Evolutionary conservation across 2,329 filamentous ascomycete species (phyloP), one percentile per base, ranked within the genome.

Genomic region (Ophiostoma populinum): DNA sequence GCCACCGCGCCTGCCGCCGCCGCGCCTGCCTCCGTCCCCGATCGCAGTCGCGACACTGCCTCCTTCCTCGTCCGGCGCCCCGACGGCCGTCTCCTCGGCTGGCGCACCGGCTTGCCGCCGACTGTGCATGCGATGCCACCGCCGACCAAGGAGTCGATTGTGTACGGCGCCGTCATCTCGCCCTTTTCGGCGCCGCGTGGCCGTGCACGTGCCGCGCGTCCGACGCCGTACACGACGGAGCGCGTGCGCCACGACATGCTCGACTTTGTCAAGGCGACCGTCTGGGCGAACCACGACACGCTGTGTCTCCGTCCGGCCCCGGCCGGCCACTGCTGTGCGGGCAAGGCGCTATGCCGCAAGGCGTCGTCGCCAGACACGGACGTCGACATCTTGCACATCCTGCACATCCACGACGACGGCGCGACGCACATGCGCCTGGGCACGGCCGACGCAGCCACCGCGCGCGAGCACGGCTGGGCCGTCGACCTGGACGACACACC

Each of bases 381-480:
- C 44, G 10, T 30, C 15, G 28, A 43, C 45, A 19, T 38, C 49
- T 27, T 24, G 42, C 46, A 6, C 35, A 24, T 8, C 25, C 32
- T 34, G 45, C 49, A 53, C 11, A 45, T 49, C 2, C 58, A 62
- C 39, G 43, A 56, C 13, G 58, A 61, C 39, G 53, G 55, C 11
- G 57, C 53, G 38, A 41, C 53, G 8, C 58, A 62, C 41, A 37
- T 57, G 20, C 47, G 50, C 3, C 44, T 61, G 17, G 54, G 52
- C 33, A 46, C 55, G 12, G 47, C 45, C 2, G 58, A 62, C 35
- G 57, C 57, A 1, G 48, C 51, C 31, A 43, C 46, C 24, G 50
- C 51, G 3, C 50, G 58, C 20, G 45, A 39, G 6, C 48, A 46
- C 21, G 56, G 56, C 1, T 62, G 58, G 58, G 57, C 28, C 51